These are phyloP conservation scores for Tremella fuciformis DNA, from an alignment of 768 basidiomycete species.

Conservation along the genomic window DNA sequence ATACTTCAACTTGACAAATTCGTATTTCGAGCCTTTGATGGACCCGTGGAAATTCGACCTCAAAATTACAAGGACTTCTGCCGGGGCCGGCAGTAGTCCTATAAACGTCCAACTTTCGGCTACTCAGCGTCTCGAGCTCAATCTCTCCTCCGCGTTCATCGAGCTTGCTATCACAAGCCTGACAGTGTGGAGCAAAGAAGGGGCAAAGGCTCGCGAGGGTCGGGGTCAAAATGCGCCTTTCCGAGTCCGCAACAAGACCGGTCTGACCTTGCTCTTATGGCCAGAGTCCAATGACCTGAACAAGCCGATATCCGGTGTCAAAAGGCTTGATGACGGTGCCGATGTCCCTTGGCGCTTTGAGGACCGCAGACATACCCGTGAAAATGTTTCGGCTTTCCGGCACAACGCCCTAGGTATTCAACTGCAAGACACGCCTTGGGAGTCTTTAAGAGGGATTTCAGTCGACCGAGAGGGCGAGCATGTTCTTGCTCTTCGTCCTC, in stretches of 20 bases:
- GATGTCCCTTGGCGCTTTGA: slow-evolving; percentile 93
- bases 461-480: slow-evolving; percentile 94
- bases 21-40: slow-evolving; percentile 96
- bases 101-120: slow-evolving; percentile 66
- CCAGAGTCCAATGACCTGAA: slow-evolving; percentile 67
- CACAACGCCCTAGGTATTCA: slow-evolving; percentile 85
- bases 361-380: slow-evolving; percentile 89
- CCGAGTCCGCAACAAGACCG: slow-evolving; percentile 84
- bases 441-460: slow-evolving; percentile 77
- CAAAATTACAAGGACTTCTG: slow-evolving; percentile 48
- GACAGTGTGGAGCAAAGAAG: slow-evolving; percentile 72
- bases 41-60: slow-evolving; percentile 92
- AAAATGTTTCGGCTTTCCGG: slow-evolving; percentile 68
- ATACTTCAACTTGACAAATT: slow-evolving; percentile 96
- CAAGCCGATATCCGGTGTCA: slow-evolving; percentile 54
- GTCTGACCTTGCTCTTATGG: slow-evolving; percentile 79
- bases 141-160: slow-evolving; percentile 83
- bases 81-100: slow-evolving; percentile 41
- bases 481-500: slow-evolving; percentile 78
- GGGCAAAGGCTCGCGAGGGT: slow-evolving; percentile 67
- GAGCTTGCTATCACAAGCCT: slow-evolving; percentile 74
- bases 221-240: slow-evolving; percentile 92
- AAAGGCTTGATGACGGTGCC: slow-evolving; percentile 69
- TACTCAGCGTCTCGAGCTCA: slow-evolving; percentile 80
- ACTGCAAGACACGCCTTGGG: slow-evolving; percentile 82